Conservation (phyloP, 176 grass and related monocot genomes). For the Triticum timopheevii region DNA sequence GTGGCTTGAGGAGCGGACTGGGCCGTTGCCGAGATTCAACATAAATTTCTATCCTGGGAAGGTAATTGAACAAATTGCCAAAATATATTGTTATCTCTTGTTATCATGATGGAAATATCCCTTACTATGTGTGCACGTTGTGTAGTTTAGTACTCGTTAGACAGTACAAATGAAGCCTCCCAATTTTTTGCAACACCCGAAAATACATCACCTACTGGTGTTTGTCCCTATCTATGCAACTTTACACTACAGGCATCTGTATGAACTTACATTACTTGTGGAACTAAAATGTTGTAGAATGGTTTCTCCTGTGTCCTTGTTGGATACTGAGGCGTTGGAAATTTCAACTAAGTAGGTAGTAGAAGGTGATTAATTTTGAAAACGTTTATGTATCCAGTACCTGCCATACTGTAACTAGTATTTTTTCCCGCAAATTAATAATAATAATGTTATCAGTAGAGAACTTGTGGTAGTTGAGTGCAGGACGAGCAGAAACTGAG, state of each 20-base stretch:
- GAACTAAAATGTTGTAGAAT: not conserved
- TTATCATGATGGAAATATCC: slow-evolving; percentile 7
- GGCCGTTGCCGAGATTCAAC: slow-evolving; percentile 48
- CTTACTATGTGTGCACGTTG: not conserved
- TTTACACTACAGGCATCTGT: not conserved
- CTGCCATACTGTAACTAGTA: not conserved
- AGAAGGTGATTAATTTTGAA: not conserved
- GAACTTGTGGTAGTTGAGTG: not conserved
- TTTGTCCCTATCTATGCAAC: not conserved
- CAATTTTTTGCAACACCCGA: not conserved
- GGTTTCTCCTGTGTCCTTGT: not conserved
- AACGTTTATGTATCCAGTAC: not conserved
- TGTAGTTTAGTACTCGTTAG: not conserved
- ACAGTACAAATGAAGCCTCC: not conserved
- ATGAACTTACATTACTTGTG: not conserved
- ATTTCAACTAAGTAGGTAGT: not conserved
- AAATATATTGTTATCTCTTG: not conserved
- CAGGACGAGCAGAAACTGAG: not conserved
- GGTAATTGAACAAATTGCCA: slow-evolving; percentile 35
- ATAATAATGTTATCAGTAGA: not conserved
- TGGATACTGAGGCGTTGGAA: not conserved
- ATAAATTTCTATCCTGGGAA: slow-evolving; percentile 92
- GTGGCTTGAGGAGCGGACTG: slow-evolving; percentile 84
- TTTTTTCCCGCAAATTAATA: not conserved
- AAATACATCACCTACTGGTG: not conserved